Percentiles rank a stretch among this genome's conserved stretches.
phyloP scores from a whole-genome alignment of 2,329 filamentous ascomycete genomes.

The Aspergillus brasiliensis region DNA sequence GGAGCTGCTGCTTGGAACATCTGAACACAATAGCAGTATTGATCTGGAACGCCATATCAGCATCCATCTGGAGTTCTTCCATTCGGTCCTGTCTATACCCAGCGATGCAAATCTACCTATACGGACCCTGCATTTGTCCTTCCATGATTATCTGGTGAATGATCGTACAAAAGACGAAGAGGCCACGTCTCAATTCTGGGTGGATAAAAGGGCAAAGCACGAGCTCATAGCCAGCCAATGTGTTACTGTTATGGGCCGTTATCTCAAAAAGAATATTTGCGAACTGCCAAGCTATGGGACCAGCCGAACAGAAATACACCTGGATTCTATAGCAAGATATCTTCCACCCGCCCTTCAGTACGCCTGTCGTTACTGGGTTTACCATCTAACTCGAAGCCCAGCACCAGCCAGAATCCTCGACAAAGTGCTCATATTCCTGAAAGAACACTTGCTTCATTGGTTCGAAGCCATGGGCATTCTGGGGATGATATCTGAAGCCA shows the following conservation, averaged over 20 bases:
- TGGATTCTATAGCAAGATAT: background rate
- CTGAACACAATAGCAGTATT: slow-evolving; percentile 12
- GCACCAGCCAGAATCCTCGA: background rate
- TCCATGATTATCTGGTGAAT: slow-evolving; percentile 36
- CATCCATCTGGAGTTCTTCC: slow-evolving; percentile 13
- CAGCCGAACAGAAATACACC: slow-evolving; percentile 7
- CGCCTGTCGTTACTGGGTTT: background rate
- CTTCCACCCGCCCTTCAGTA: background rate
- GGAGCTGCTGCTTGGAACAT: slow-evolving; percentile 16
- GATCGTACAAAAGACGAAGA: slow-evolving; percentile 14
- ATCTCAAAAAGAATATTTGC: slow-evolving; percentile 18
- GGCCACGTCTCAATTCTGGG: background rate
- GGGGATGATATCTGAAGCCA: background rate
- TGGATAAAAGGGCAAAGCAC: slow-evolving; percentile 27
- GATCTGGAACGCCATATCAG: background rate
- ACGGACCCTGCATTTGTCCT: slow-evolving; percentile 30
- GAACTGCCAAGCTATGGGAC: slow-evolving; percentile 11
- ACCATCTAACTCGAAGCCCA: background rate
- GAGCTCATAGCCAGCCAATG: slow-evolving; percentile 23
- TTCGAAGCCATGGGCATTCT: background rate
- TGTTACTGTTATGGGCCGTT: slow-evolving; percentile 20
- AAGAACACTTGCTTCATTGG: slow-evolving; percentile 4
- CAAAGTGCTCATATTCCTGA: background rate
- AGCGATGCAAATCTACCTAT: slow-evolving; percentile 12
- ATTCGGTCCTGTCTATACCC: slow-evolving; percentile 24